Evolutionary conservation across 495 filamentous ascomycete genomes (phyloP), one percentile per base, ranked within the genome.

Genomic region (Hyphodiscus hymeniophilus): DNA sequence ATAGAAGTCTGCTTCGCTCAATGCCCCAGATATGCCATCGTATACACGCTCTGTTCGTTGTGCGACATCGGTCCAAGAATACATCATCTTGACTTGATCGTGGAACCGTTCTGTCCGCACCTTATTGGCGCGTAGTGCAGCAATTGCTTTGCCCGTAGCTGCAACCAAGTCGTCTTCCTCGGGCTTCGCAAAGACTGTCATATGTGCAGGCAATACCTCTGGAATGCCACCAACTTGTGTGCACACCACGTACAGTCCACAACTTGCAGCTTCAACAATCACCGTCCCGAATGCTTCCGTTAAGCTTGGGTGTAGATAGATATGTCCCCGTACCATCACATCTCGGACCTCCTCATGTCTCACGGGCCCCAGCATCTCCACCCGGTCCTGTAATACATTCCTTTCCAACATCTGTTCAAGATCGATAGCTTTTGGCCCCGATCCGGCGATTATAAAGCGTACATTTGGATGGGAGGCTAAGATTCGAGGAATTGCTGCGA

Each of bases 211-310:
- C 3, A 98, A 69, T 2, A 98, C 92, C 60, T 98, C 92, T 1
- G 92, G 92, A 50, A 98, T 96, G 13, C 92, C 92, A 24, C 92
- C 92, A 2, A 98, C 92, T 17, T 87, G 87, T 2, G 92, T 98
- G 54, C 89, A 95, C 3, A 98, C 92, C 15, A 98, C 89, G 50
- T 96, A 96, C 2, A 98, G 67, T 2, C 92, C 92, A 57, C 92
- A 98, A 54, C 82, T 88, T 5, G 92, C 92, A 10, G 92, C 92
- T 68, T 98, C 92, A 30, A 98, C 92, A 42, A 98, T 86, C 18
- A 98, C 92, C 0, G 92, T 98, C 2, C 92, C 92, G 58, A 98
- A 98, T 7, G 92, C 92, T 65, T 98, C 92, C 0, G 92, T 98
- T 26, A 98, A 73, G 23, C 82, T 89, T 0, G 92, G 94, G 62